Percentiles rank a stretch among this genome's conserved stretches.
phyloP scores from a whole-genome alignment of 2,329 filamentous ascomycete genomes.

The Lojkania enalia region DNA sequence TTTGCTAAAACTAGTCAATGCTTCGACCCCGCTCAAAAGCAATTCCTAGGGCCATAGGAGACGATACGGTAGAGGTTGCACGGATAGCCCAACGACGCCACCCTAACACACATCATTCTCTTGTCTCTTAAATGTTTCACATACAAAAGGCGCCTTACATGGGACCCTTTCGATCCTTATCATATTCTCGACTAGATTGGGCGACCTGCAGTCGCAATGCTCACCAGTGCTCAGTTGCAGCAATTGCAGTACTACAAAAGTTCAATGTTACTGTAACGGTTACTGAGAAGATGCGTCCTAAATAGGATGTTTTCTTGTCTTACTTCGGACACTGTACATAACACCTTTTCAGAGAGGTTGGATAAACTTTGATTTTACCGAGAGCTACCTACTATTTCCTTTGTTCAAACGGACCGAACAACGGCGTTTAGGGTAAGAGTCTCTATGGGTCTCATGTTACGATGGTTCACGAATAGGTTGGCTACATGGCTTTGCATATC shows the following conservation, averaged over 20 bases:
- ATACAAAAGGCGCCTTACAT: conserved; percentile 4
- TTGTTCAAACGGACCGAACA: background rate
- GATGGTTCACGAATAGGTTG: conserved; percentile 1
- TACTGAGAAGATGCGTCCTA: background rate
- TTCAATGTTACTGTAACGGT: background rate
- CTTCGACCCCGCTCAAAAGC: background rate
- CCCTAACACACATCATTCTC: background rate
- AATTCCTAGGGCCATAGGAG: background rate
- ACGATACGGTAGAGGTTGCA: background rate
- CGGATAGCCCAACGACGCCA: background rate
- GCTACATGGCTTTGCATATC: background rate
- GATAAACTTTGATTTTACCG: background rate
- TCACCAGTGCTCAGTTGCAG: too few species aligned
- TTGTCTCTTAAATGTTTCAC: conserved; percentile 2
- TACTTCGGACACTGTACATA: background rate
- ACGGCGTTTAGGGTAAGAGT: background rate
- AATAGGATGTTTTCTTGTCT: background rate
- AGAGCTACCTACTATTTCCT: background rate
- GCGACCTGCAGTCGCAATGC: background rate
- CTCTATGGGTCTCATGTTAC: background rate
- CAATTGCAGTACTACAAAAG: background rate
- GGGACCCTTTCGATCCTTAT: background rate
- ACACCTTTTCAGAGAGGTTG: too few species aligned
- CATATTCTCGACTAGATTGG: background rate
- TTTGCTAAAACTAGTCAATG: background rate